Percentiles rank a stretch among this genome's conserved stretches.
These are phyloP conservation scores for Paragyromitra xinjiangensis DNA, from an alignment of 495 filamentous ascomycete species.

Conservation along the genomic window DNA sequence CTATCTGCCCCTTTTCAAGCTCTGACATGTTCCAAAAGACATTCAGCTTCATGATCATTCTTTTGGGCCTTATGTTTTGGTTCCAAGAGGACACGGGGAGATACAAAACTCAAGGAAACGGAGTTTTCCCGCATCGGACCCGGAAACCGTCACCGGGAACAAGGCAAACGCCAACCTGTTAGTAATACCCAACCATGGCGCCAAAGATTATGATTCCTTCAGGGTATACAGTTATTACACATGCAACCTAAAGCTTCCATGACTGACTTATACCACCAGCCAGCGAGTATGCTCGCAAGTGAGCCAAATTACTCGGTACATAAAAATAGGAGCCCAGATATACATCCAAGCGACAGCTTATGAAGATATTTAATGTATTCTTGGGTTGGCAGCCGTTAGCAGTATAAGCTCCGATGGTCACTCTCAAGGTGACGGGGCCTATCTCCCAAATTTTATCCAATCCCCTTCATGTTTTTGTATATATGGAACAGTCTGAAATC, in stretches of 20 bases:
- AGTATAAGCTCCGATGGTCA: neutral
- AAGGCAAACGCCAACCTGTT: neutral
- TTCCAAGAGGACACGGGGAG: neutral
- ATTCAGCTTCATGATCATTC: neutral
- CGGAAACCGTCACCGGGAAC: neutral
- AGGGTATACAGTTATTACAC: neutral
- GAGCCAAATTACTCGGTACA: neutral
- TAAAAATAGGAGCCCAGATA: neutral
- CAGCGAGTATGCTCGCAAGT: neutral
- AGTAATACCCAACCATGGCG: neutral
- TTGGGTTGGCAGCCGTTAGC: too few relatives aligned
- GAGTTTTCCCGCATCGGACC: neutral
- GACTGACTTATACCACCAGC: neutral
- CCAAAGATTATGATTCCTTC: too few relatives aligned
- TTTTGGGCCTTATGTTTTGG: neutral
- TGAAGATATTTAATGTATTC: neutral
- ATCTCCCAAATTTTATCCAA: neutral
- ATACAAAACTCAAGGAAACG: neutral
- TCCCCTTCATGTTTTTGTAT: neutral
- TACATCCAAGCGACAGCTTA: neutral
- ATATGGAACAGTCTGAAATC: neutral
- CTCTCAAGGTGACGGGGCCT: neutral
- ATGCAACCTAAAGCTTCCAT: neutral
- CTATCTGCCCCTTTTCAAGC: neutral
- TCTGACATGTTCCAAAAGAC: neutral